Evolutionary conservation across 163 green algal genomes (phyloP).

Genomic region (Botryococcus braunii): DNA sequence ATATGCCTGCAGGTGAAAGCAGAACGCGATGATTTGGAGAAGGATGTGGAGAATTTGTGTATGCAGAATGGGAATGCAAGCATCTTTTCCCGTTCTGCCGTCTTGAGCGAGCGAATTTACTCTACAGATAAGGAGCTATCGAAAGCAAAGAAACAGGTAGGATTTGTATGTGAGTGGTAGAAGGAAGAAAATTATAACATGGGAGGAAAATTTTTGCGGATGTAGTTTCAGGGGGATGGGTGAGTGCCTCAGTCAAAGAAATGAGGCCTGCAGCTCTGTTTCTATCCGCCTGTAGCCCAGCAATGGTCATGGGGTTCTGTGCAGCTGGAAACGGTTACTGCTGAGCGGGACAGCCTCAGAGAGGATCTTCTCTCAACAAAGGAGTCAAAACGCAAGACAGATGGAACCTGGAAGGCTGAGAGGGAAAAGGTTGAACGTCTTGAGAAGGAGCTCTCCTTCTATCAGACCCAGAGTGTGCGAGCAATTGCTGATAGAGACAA

Average conservation of each 20-base stretch:
- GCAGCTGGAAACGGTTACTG: constrained; percentile 13
- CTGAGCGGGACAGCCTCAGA: constrained; percentile 17
- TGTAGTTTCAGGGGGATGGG: neutral
- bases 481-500: constrained; percentile 19
- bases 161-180: neutral
- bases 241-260: neutral
- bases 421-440: constrained; percentile 9
- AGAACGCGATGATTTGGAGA: constrained; percentile 20
- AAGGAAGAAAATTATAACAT: neutral
- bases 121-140: constrained; percentile 20
- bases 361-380: constrained; percentile 17
- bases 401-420: constrained; percentile 17
- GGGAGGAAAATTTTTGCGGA: neutral
- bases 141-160: constrained; percentile 2
- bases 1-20: too few species aligned
- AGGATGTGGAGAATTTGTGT: constrained; percentile 23
- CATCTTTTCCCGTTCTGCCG: constrained; percentile 15
- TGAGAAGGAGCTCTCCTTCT: constrained; percentile 26
- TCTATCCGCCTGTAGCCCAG: neutral
- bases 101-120: constrained; percentile 25
- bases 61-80: constrained; percentile 12
- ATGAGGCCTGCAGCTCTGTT: neutral
- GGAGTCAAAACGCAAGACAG: constrained; percentile 16
- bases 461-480: constrained; percentile 16
- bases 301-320: neutral